Evolutionary conservation across 2,329 filamentous ascomycete species (phyloP).

Genomic region (Neofusicoccum laricinum): DNA sequence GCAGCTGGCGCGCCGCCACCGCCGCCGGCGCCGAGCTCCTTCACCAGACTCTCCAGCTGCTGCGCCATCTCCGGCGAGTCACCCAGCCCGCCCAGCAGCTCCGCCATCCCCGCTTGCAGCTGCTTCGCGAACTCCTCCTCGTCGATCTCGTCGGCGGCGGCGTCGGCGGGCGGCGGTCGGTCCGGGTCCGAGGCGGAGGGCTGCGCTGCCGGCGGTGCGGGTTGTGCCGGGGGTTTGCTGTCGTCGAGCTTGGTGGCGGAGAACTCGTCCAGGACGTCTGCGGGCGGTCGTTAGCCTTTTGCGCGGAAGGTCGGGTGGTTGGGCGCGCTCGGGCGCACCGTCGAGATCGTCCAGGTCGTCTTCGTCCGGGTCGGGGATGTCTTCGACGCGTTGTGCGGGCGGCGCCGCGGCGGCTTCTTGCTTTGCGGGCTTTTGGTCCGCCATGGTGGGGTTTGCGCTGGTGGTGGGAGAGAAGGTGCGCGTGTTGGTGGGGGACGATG

Average conservation of each 20-base stretch:
- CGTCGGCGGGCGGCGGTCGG: constrained; percentile 27
- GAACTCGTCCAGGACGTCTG: constrained; percentile 93
- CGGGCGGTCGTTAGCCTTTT: not conserved
- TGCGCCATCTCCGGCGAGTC: constrained; percentile 64
- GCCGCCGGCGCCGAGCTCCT: constrained; percentile 55
- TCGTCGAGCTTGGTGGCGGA: constrained; percentile 59
- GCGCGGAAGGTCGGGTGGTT: not conserved
- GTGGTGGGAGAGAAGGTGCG: not conserved
- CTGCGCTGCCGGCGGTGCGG: constrained; percentile 37
- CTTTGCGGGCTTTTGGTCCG: not conserved
- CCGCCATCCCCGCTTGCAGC: constrained; percentile 86
- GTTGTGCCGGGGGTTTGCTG: constrained; percentile 30
- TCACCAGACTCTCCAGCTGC: constrained; percentile 76
- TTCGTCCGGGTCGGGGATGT: constrained; percentile 77
- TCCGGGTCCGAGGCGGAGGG: constrained; percentile 34
- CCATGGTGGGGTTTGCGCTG: not conserved
- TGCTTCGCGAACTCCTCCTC: constrained; percentile 81
- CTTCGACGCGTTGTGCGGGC: constrained; percentile 20
- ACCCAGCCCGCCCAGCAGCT: constrained; percentile 70
- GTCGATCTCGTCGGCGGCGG: constrained; percentile 36
- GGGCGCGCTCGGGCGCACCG: constrained; percentile 50
- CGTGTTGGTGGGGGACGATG: not conserved
- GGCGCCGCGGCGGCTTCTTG: not conserved
- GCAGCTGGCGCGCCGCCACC: constrained; percentile 24
- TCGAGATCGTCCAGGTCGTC: constrained; percentile 91